Conservation (phyloP, 1,284 basidiomycete genomes). For the Cystobasidium pallidum region DNA sequence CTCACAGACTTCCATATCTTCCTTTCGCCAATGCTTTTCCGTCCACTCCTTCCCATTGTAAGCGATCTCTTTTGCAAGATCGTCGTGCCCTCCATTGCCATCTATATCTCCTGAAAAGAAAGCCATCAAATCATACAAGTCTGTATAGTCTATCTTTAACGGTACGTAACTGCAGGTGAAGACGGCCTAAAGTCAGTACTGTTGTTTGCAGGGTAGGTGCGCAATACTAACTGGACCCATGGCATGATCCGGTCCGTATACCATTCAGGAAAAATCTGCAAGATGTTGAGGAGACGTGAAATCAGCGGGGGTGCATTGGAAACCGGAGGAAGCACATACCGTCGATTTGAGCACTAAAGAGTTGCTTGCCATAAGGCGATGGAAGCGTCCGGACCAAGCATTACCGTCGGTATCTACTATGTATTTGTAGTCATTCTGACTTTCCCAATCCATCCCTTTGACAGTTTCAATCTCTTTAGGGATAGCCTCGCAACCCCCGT, state of each 20-base stretch:
- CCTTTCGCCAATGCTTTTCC: conserved; percentile 57
- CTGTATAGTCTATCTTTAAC: conserved; percentile 53
- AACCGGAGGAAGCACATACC: conserved; percentile 56
- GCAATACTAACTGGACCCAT: conserved; percentile 51
- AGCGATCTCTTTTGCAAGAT: conserved; percentile 58
- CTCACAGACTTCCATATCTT: conserved; percentile 59
- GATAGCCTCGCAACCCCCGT: conserved; percentile 51
- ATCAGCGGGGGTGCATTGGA: conserved; percentile 14
- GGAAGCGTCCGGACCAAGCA: conserved; percentile 57
- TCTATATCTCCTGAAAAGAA: conserved; percentile 60
- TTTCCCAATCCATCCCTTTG: conserved; percentile 51
- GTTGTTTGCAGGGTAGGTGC: not conserved
- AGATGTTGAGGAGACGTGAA: conserved; percentile 15
- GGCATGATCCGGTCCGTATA: conserved; percentile 59
- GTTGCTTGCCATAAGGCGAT: conserved; percentile 58
- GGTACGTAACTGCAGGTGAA: conserved; percentile 49
- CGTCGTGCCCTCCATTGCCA: conserved; percentile 55
- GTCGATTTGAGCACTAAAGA: conserved; percentile 60
- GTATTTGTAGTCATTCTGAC: conserved; percentile 57
- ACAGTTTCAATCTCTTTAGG: conserved; percentile 48
- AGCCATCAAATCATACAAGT: conserved; percentile 57
- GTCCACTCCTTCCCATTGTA: conserved; percentile 56
- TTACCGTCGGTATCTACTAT: conserved; percentile 61
- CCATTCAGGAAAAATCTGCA: conserved; percentile 56
- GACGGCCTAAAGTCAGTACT: not conserved